Conservation (phyloP, 2,329 filamentous ascomycete genomes). For the Peltaster fructicola region DNA sequence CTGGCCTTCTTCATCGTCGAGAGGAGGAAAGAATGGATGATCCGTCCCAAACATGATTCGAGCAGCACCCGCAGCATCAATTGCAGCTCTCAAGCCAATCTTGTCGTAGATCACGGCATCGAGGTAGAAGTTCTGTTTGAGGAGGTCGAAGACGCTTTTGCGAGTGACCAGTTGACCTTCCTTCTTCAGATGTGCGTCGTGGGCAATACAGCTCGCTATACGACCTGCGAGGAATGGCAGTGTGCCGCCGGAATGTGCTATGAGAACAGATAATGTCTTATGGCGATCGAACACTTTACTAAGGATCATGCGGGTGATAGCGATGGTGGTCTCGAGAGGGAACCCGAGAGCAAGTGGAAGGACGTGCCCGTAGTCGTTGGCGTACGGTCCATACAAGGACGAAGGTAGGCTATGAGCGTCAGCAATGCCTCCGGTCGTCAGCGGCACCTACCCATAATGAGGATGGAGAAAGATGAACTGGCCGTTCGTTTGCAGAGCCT, state of each 20-base stretch:
- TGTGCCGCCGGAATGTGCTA: slow-evolving; percentile 79
- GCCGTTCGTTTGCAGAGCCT: slow-evolving; percentile 44
- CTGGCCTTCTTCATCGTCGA: slow-evolving; percentile 39
- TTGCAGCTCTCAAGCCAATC: slow-evolving; percentile 52
- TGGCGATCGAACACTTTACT: slow-evolving; percentile 69
- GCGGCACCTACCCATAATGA: too few relatives aligned
- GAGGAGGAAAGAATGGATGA: slow-evolving; percentile 70
- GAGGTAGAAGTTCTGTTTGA: slow-evolving; percentile 64
- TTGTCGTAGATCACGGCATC: slow-evolving; percentile 75
- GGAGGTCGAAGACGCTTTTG: slow-evolving; percentile 44
- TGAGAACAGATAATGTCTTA: slow-evolving; percentile 48
- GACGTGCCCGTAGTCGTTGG: slow-evolving; percentile 67
- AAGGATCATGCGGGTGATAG: slow-evolving; percentile 74
- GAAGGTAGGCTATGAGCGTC: too few relatives aligned
- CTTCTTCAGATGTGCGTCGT: slow-evolving; percentile 58
- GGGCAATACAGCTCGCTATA: slow-evolving; percentile 71
- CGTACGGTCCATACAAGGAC: slow-evolving; percentile 59
- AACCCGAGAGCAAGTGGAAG: slow-evolving; percentile 74
- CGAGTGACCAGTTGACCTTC: slow-evolving; percentile 41
- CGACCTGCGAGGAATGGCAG: slow-evolving; percentile 75
- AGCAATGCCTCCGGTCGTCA: too few relatives aligned
- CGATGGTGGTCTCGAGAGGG: slow-evolving; percentile 83
- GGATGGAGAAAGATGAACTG: slow-evolving; percentile 73
- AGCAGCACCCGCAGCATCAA: slow-evolving; percentile 48
- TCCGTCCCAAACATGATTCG: slow-evolving; percentile 64